Percentiles rank a stretch among this genome's conserved stretches.
phyloP scores from a whole-genome alignment of 1,139 yeast species.

The Wickerhamomyces sp. region DNA sequence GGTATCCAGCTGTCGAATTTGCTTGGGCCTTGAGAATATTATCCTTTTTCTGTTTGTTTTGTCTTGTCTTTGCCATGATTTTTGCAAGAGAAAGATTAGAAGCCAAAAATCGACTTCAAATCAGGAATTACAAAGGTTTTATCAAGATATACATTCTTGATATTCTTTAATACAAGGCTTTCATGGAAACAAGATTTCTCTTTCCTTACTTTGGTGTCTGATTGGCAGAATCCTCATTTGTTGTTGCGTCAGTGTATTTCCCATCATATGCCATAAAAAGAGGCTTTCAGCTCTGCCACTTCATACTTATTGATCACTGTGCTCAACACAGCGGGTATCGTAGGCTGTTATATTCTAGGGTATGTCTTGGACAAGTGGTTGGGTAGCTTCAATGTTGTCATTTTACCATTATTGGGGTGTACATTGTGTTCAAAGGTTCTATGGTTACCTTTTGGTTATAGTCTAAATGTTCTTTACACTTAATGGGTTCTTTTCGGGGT shows the following conservation, averaged over 20 bases:
- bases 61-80: constrained; percentile 27
- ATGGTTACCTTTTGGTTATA: constrained; percentile 51
- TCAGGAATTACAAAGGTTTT: constrained; percentile 1
- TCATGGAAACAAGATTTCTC: constrained; percentile 35
- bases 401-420: constrained; percentile 32
- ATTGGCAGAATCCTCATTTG: constrained; percentile 36
- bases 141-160: constrained; percentile 23
- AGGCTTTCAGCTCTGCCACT: constrained; percentile 36
- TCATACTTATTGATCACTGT: constrained; percentile 44
- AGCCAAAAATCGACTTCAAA: constrained; percentile 3
- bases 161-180: constrained; percentile 38
- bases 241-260: constrained; percentile 42
- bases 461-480: constrained; percentile 27
- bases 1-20: constrained; percentile 47
- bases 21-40: constrained; percentile 53
- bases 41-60: constrained; percentile 34
- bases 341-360: constrained; percentile 46
- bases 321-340: constrained; percentile 43
- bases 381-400: constrained; percentile 50
- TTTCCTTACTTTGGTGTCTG: constrained; percentile 39
- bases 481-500: constrained; percentile 50
- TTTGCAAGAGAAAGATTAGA: constrained; percentile 24
- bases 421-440: constrained; percentile 36
- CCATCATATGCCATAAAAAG: constrained; percentile 45
- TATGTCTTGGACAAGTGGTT: constrained; percentile 40